Conservation (phyloP, 2,329 filamentous ascomycete genomes). For the Sporothrix brunneoviolacea region DNA sequence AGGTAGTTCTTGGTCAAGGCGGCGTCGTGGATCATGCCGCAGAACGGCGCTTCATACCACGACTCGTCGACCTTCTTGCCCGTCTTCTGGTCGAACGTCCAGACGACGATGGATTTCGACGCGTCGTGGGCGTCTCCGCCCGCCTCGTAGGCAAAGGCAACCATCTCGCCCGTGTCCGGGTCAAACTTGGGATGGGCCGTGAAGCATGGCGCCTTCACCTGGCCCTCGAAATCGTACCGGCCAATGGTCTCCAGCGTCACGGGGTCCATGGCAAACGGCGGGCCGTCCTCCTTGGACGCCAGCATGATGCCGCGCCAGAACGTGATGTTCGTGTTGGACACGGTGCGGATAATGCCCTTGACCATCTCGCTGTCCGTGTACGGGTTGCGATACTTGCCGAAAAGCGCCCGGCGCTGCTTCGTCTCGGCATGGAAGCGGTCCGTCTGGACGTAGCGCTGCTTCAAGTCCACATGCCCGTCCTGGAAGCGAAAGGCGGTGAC, state of each 20-base stretch:
- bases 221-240: slow-evolving; percentile 45
- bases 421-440: slow-evolving; percentile 28
- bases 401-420: slow-evolving; percentile 31
- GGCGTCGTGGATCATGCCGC: slow-evolving; percentile 47
- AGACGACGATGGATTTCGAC: slow-evolving; percentile 37
- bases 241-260: slow-evolving; percentile 42
- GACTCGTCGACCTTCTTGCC: slow-evolving; percentile 40
- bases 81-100: slow-evolving; percentile 35
- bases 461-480: slow-evolving; percentile 35
- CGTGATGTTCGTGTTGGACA: slow-evolving; percentile 54
- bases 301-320: slow-evolving; percentile 50
- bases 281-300: slow-evolving; percentile 49
- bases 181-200: slow-evolving; percentile 49
- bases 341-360: slow-evolving; percentile 47
- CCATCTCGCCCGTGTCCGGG: slow-evolving; percentile 44
- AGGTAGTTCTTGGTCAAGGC: slow-evolving; percentile 42
- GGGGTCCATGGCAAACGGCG: slow-evolving; percentile 46
- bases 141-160: slow-evolving; percentile 45
- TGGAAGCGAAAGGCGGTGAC: slow-evolving; percentile 36
- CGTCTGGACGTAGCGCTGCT: slow-evolving; percentile 37
- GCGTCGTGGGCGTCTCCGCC: slow-evolving; percentile 38
- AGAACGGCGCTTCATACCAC: slow-evolving; percentile 44
- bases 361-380: slow-evolving; percentile 51
- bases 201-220: slow-evolving; percentile 40
- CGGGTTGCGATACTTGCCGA: slow-evolving; percentile 52